Percentiles rank a stretch among this genome's conserved stretches.
Evolutionary conservation across 2,329 filamentous ascomycete genomes (phyloP).

Genomic region (Raffaelea ambrosiae): DNA sequence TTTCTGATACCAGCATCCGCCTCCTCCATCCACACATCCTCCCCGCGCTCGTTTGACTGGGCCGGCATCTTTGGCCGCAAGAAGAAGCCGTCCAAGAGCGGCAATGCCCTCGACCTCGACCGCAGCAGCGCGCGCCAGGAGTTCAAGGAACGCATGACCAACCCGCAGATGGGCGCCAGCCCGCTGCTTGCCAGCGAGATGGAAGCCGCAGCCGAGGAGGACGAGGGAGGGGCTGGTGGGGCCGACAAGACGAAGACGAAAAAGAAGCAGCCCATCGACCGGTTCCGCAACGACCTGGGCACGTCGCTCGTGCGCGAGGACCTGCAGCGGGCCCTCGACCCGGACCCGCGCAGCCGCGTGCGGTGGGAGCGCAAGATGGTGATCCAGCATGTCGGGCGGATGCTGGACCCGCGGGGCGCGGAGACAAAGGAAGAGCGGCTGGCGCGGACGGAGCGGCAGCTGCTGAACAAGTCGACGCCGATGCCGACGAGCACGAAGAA

Average conservation of each 20-base stretch:
- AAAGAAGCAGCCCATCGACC: too few species aligned
- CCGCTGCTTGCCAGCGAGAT: slow-evolving; percentile 57
- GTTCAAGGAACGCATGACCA: slow-evolving; percentile 34
- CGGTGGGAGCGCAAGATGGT: slow-evolving; percentile 81
- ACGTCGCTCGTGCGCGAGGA: slow-evolving; percentile 35
- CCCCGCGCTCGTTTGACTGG: slow-evolving; percentile 9
- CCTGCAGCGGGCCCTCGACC: slow-evolving; percentile 61
- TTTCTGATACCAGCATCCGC: not conserved
- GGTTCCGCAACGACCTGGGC: slow-evolving; percentile 12
- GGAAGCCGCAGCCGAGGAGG: slow-evolving; percentile 25
- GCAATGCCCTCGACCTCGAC: slow-evolving; percentile 12
- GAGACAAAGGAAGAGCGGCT: slow-evolving; percentile 56
- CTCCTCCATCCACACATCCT: slow-evolving; percentile 9
- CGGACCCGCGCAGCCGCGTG: slow-evolving; percentile 60
- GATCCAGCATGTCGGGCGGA: slow-evolving; percentile 61
- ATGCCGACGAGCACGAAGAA: slow-evolving; percentile 90
- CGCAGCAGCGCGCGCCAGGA: slow-evolving; percentile 25
- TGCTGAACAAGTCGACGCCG: slow-evolving; percentile 54
- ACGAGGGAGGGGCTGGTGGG: slow-evolving; percentile 17
- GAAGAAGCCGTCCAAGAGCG: slow-evolving; percentile 14
- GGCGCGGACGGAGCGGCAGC: slow-evolving; percentile 51
- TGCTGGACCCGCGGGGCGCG: slow-evolving; percentile 50
- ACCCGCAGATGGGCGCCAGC: slow-evolving; percentile 35
- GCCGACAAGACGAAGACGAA: not conserved
- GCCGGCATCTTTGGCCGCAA: slow-evolving; percentile 15